Evolutionary conservation across 305 asterid species (phyloP), one percentile per base, ranked within the genome.

Genomic region (Fraxinus latifolia): DNA sequence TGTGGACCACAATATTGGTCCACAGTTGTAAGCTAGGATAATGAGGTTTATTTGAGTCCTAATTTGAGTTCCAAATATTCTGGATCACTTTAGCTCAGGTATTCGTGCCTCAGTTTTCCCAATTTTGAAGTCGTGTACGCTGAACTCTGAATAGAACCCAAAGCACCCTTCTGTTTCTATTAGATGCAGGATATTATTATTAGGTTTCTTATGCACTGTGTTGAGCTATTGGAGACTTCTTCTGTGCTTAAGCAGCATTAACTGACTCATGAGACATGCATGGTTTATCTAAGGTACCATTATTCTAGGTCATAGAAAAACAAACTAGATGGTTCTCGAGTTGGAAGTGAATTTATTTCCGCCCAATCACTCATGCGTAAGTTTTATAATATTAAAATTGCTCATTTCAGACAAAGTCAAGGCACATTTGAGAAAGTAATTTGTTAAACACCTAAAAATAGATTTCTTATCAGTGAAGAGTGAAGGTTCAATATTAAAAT

Each of bases 51-150:
- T 47, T 9, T 62, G 75, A 65, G 39, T 73, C 67, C 47, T 25
- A 17, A 72, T 27, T 50, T 60, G 71, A 77, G 72, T 77, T 65
- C 75, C 77, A 12, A 67, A 76, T 67, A 9, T 68, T 74, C 74
- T 68, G 55, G 34, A 74, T 78, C n/a, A 50, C 50, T 50, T 12
- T 27, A 50, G 31, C n/a, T 55, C 27, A 55, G 21, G 44, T 76
- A n/a, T 76, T 60, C 33, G 3, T 34, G 80, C 31, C 50, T 2
- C 47, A 53, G 39, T 7, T 36, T n/a, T 77, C 80, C 55, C 71
- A 77, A 37, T 15, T 55, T 11, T 25, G 15, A 27, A 67, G 36
- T 62, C n/a, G 23, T 2, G 17, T 12, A 67, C 27, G 19, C 37
- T 67, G n/a, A 67, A 67, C 74, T 25, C 7, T 25, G n/a, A 67